These are phyloP conservation scores for Lagenaria siceraria DNA, from an alignment of 306 rosid genomes.

Conservation along the genomic window DNA sequence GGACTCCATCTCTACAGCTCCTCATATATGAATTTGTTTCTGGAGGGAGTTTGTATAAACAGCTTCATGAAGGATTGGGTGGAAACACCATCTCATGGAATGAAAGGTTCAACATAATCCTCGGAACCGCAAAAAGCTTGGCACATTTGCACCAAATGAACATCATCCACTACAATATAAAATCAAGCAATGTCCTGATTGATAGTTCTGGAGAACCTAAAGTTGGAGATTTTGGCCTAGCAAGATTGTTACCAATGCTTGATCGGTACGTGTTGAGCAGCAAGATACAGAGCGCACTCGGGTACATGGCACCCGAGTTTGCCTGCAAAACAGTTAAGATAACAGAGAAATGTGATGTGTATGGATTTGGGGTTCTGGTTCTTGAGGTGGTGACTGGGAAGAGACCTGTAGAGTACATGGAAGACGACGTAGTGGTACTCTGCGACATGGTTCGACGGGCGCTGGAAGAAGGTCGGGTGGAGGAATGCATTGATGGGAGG, in stretches of 20 bases:
- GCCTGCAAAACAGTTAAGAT: slow-evolving; percentile 93
- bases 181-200: slow-evolving; percentile 81
- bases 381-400: slow-evolving; percentile 88
- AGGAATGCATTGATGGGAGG: slow-evolving; percentile 74
- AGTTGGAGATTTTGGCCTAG: slow-evolving; percentile 87
- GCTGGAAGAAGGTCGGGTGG: slow-evolving; percentile 86
- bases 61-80: slow-evolving; percentile 81
- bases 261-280: slow-evolving; percentile 92
- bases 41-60: slow-evolving; percentile 82
- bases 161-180: slow-evolving; percentile 90
- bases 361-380: slow-evolving; percentile 81
- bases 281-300: slow-evolving; percentile 96
- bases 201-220: slow-evolving; percentile 77
- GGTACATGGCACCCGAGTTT: slow-evolving; percentile 98
- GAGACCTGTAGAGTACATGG: slow-evolving; percentile 97
- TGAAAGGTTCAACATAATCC: slow-evolving; percentile 76
- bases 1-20: slow-evolving; percentile 96
- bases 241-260: slow-evolving; percentile 88
- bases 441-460: slow-evolving; percentile 97
- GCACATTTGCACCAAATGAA: slow-evolving; percentile 72
- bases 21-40: slow-evolving; percentile 76
- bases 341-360: slow-evolving; percentile 89
- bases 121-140: slow-evolving; percentile 86
- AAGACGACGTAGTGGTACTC: slow-evolving; percentile 94
- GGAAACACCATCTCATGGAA: slow-evolving; percentile 85